Evolutionary conservation across 129 eudicot species (phyloP).

Genomic region (Lactuca sativa): DNA sequence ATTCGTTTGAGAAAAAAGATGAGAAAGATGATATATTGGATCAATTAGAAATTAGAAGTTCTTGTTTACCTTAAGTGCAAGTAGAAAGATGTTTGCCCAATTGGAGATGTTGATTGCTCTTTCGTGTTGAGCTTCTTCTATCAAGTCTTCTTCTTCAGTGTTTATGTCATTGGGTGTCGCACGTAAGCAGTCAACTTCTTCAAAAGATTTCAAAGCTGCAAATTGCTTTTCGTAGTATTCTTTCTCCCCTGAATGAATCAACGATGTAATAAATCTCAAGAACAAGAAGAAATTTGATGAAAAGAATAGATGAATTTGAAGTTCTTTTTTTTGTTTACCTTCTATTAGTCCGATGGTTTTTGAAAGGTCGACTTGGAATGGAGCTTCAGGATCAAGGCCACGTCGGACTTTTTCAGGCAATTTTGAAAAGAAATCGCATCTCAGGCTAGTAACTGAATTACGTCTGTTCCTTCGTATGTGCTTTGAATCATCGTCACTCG

Average conservation of each 20-base stretch:
- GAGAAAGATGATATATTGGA: not conserved
- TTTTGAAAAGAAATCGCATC: constrained; percentile 55
- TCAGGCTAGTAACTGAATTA: constrained; percentile 41
- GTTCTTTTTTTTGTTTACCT: constrained; percentile 39
- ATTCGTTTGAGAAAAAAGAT: not conserved
- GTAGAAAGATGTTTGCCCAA: constrained; percentile 58
- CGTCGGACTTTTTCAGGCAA: constrained; percentile 54
- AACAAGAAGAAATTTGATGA: not conserved
- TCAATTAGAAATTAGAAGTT: not conserved
- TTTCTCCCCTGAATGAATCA: constrained; percentile 51
- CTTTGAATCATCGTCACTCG: constrained; percentile 24
- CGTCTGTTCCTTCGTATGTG: constrained; percentile 26
- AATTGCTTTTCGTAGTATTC: constrained; percentile 67
- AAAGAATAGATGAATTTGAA: not conserved
- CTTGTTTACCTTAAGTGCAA: constrained; percentile 47
- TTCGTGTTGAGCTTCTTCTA: constrained; percentile 58
- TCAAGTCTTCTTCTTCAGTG: constrained; percentile 43
- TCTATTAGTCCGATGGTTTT: constrained; percentile 60
- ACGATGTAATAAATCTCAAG: not conserved
- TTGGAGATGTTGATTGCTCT: constrained; percentile 65
- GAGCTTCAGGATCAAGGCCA: constrained; percentile 72
- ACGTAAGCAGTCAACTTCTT: constrained; percentile 56
- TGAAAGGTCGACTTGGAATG: constrained; percentile 58
- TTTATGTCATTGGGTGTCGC: constrained; percentile 23
- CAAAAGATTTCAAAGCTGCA: constrained; percentile 64